phyloP scores from a whole-genome alignment of 192 early-diverging fungal species.

The Coemansia sp. region DNA sequence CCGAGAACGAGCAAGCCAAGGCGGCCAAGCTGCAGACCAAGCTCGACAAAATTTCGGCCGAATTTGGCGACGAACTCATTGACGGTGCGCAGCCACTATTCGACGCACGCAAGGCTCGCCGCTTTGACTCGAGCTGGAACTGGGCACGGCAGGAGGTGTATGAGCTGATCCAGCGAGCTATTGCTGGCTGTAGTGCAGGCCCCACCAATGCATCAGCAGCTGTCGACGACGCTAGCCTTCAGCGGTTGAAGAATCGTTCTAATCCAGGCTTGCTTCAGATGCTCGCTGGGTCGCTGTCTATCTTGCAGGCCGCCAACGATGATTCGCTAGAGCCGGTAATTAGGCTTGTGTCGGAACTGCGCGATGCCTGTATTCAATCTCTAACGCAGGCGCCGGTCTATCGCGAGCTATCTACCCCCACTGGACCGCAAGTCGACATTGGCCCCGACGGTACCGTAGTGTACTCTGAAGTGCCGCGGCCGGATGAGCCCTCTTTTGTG shows the following conservation, averaged over 20 bases:
- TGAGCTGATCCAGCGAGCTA: slow-evolving; percentile 71
- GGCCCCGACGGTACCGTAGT: slow-evolving; percentile 71
- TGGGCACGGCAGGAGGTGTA: slow-evolving; percentile 69
- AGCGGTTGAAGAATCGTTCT: slow-evolving; percentile 77
- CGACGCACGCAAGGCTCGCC: slow-evolving; percentile 76
- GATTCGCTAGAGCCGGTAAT: slow-evolving; percentile 60
- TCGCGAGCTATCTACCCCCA: slow-evolving; percentile 84
- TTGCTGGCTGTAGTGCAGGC: slow-evolving; percentile 58
- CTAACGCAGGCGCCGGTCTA: slow-evolving; percentile 72
- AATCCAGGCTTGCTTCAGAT: slow-evolving; percentile 71
- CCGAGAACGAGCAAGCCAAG: slow-evolving; percentile 63
- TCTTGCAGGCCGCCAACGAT: slow-evolving; percentile 66
- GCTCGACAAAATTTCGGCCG: slow-evolving; percentile 74
- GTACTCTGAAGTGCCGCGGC: slow-evolving; percentile 81
- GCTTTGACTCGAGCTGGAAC: slow-evolving; percentile 94
- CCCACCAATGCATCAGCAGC: slow-evolving; percentile 64
- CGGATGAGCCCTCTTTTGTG: slow-evolving; percentile 73
- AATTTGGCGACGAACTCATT: slow-evolving; percentile 76
- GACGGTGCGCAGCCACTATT: slow-evolving; percentile 82
- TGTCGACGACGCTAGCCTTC: slow-evolving; percentile 56
- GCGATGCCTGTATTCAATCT: slow-evolving; percentile 77
- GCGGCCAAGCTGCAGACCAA: slow-evolving; percentile 67
- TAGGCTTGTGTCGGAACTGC: slow-evolving; percentile 64
- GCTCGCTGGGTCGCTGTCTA: slow-evolving; percentile 65
- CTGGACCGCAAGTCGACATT: slow-evolving; percentile 75